Evolutionary conservation across 306 rosid species (phyloP), one percentile per base, ranked within the genome.

Genomic region (Corylus americana): DNA sequence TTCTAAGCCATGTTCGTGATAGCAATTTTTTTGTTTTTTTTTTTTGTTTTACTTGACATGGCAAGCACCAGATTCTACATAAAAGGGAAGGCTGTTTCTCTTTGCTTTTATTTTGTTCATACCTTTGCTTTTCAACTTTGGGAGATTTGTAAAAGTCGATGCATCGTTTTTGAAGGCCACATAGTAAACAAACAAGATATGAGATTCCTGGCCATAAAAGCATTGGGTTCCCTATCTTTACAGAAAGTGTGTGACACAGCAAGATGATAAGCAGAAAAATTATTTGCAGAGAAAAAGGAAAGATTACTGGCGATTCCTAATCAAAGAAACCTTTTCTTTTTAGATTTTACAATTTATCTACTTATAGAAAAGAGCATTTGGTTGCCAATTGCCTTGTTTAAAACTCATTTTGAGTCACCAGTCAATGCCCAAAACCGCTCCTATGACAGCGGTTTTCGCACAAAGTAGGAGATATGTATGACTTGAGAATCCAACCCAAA

Each of bases 51-150:
- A 14, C 39, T 63, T 63, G 20, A 63, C 31, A n/a, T 31, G 44
- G 70, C 17, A 14, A 29, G 70, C 70, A 31, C 22, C 39, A 31
- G 70, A 63, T 14, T 35, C 45, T 7, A 13, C 10, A 2, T 29
- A 29, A 63, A 63, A 63, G 53, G 39, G 5, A 1, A 25, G 70
- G 74, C 12, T 20, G 8, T 10, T 74, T 62, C 8, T 50, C 50
- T 76, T 49, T 79, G 18, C 79, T 22, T 57, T 61, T 75, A 31
- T 16, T 72, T 11, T 48, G 22, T 16, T 82, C 73, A 42, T 13
- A 49, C 70, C 51, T 48, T 53, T n/a, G 54, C 81, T 74, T 85
- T 80, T 35, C n/a, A 74, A 71, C 84, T 78, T 88, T 85, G 61
- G 66, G 55, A 80, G 68, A 57, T 51, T 47, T 75, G 81, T 22